A percentile compares a stretch with the other conserved stretches of the same genome.
phyloP scores from a whole-genome alignment of 257 asterid species.

The Rhazya stricta region DNA sequence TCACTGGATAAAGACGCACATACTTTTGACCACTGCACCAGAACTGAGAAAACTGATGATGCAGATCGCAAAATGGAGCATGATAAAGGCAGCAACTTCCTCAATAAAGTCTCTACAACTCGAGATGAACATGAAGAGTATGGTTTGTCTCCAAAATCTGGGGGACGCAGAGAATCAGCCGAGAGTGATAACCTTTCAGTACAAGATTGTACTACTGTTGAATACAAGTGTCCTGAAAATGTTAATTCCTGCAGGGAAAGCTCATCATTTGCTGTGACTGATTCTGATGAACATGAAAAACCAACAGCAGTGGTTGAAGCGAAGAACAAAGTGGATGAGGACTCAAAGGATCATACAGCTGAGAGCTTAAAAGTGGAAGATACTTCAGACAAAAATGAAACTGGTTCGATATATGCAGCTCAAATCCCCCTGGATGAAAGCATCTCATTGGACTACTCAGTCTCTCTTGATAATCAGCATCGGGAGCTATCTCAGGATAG shows the following conservation, averaged over 20 bases:
- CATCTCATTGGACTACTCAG: conserved; percentile 24
- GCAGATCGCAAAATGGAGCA: conserved; percentile 22
- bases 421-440: conserved; percentile 30
- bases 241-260: conserved; percentile 12
- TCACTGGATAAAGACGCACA: conserved; percentile 12
- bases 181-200: conserved; percentile 10
- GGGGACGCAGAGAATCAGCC: conserved; percentile 15
- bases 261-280: conserved; percentile 19
- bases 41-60: conserved; percentile 16
- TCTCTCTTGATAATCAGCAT: conserved; percentile 36
- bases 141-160: conserved; percentile 14
- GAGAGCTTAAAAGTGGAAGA: conserved; percentile 18
- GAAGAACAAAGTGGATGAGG: conserved; percentile 20
- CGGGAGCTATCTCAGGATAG: conserved; percentile 25
- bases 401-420: conserved; percentile 22
- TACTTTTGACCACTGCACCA: conserved; percentile 11
- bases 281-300: conserved; percentile 20
- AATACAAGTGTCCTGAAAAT: conserved; percentile 19
- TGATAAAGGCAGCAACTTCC: conserved; percentile 16
- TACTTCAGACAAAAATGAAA: conserved; percentile 7
- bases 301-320: conserved; percentile 18
- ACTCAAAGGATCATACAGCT: conserved; percentile 5
- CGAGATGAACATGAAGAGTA: conserved; percentile 26
- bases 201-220: conserved; percentile 23
- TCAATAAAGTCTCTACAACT: conserved; percentile 13